phyloP scores from a whole-genome alignment of 768 basidiomycete species.

The Daedaleopsis nitida region DNA sequence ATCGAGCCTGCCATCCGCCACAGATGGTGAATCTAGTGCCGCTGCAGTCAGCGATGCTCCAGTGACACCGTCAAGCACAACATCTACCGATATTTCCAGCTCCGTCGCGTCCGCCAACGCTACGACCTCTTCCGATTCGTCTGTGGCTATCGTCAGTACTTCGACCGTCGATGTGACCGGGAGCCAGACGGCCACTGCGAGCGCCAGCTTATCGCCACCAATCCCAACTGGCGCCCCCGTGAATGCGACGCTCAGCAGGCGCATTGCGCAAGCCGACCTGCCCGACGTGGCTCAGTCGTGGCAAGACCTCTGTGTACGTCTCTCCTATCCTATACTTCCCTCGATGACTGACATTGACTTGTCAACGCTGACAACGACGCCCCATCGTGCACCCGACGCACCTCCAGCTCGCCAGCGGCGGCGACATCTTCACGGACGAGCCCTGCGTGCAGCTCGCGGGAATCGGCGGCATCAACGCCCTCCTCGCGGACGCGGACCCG shows the following conservation, averaged over 20 bases:
- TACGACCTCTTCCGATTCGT: not conserved
- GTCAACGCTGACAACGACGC: too few species aligned
- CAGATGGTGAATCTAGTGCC: not conserved
- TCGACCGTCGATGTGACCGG: not conserved
- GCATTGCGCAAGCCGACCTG: conserved; percentile 37
- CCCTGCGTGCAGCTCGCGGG: conserved; percentile 48
- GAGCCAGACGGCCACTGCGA: conserved; percentile 1
- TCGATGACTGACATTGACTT: too few species aligned
- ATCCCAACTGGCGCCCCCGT: not conserved
- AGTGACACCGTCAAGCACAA: not conserved
- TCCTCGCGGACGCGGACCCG: conserved; percentile 46
- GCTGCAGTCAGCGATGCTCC: not conserved
- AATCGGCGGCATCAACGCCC: conserved; percentile 42
- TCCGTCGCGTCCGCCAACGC: not conserved
- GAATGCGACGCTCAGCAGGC: conserved; percentile 14
- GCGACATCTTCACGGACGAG: conserved; percentile 41
- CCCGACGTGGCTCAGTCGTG: conserved; percentile 42
- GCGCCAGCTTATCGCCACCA: not conserved
- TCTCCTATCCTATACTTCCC: too few species aligned
- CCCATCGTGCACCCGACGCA: not conserved
- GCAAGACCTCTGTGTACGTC: conserved; percentile 44
- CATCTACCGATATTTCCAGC: not conserved
- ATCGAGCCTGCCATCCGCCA: not conserved
- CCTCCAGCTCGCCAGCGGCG: conserved; percentile 36
- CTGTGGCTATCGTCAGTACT: not conserved